Percentiles rank a stretch among this genome's conserved stretches.
phyloP scores from a whole-genome alignment of 192 early-diverging fungal species.

The Ramicandelaber brevisporus region DNA sequence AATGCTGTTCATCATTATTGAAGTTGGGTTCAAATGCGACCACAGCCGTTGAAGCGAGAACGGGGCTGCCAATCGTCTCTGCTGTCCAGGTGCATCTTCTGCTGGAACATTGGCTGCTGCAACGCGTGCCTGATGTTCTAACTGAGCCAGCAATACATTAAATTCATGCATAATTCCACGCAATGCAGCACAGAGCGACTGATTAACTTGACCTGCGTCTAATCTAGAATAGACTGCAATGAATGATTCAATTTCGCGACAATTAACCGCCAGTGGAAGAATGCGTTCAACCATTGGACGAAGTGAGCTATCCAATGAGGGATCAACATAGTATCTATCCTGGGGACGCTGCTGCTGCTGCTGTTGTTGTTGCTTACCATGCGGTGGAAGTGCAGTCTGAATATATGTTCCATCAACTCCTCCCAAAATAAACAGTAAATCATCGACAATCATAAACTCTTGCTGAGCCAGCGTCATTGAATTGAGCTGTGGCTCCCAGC shows the following conservation, averaged over 20 bases:
- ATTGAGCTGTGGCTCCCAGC: no score
- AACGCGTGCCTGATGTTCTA: slow-evolving; percentile 71
- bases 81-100: no score
- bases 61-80: no score
- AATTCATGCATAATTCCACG: slow-evolving; percentile 58
- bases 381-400: slow-evolving; percentile 10
- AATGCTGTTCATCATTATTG: slow-evolving; percentile 25
- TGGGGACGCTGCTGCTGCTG: slow-evolving; percentile 10
- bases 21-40: slow-evolving; percentile 65
- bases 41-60: no score
- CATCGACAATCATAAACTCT: slow-evolving; percentile 67
- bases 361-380: slow-evolving; percentile 14
- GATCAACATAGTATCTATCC: slow-evolving; percentile 1
- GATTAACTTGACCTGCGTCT: slow-evolving; percentile 62
- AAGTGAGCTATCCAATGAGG: slow-evolving; percentile 28
- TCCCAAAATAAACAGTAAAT: slow-evolving; percentile 67
- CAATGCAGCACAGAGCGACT: slow-evolving; percentile 75
- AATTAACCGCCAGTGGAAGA: slow-evolving; percentile 50
- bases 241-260: slow-evolving; percentile 50
- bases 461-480: slow-evolving; percentile 31
- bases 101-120: no score
- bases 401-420: slow-evolving; percentile 64
- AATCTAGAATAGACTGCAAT: slow-evolving; percentile 40
- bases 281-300: slow-evolving; percentile 48
- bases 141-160: slow-evolving; percentile 51